phyloP scores from a whole-genome alignment of 495 filamentous ascomycete species.

The Emericellopsis terricola region DNA sequence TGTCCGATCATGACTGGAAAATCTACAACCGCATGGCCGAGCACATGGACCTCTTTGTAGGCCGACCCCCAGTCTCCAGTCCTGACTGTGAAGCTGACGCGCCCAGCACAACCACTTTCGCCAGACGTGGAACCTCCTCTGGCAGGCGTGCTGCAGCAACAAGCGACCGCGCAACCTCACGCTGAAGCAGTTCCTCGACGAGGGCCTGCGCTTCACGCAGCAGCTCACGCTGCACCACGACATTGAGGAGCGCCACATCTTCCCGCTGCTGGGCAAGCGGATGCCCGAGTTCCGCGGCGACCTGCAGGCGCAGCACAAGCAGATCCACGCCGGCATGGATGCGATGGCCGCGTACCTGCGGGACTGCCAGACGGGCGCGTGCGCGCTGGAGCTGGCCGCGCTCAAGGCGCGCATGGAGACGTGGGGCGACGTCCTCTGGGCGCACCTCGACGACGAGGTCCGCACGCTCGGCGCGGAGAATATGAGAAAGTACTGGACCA shows the following conservation, averaged over 20 bases:
- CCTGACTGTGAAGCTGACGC: constrained; percentile 2
- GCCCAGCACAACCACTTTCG: constrained; percentile 61
- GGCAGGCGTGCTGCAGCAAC: constrained; percentile 33
- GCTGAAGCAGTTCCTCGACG: constrained; percentile 38
- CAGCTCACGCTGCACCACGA: constrained; percentile 61
- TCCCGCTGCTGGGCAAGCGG: constrained; percentile 53
- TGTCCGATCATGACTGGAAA: constrained; percentile 1
- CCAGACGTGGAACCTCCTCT: constrained; percentile 48
- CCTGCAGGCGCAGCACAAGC: constrained; percentile 57
- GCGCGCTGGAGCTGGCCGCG: constrained; percentile 47
- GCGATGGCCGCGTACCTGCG: constrained; percentile 49
- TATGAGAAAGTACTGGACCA: constrained; percentile 71
- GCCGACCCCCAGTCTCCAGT: not conserved
- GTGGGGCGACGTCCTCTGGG: constrained; percentile 50
- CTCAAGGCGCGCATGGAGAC: constrained; percentile 49
- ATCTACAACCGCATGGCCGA: constrained; percentile 57
- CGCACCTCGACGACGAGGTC: constrained; percentile 61
- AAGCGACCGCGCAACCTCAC: constrained; percentile 38
- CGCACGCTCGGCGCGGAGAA: constrained; percentile 55
- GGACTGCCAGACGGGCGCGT: constrained; percentile 42
- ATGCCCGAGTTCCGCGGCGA: constrained; percentile 65
- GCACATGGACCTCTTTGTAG: constrained; percentile 58
- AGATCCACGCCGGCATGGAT: constrained; percentile 71
- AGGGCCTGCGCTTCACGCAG: constrained; percentile 44
- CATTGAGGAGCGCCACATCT: constrained; percentile 73